phyloP scores from a whole-genome alignment of 768 basidiomycete species.

The Trichaptum fuscoviolaceum region DNA sequence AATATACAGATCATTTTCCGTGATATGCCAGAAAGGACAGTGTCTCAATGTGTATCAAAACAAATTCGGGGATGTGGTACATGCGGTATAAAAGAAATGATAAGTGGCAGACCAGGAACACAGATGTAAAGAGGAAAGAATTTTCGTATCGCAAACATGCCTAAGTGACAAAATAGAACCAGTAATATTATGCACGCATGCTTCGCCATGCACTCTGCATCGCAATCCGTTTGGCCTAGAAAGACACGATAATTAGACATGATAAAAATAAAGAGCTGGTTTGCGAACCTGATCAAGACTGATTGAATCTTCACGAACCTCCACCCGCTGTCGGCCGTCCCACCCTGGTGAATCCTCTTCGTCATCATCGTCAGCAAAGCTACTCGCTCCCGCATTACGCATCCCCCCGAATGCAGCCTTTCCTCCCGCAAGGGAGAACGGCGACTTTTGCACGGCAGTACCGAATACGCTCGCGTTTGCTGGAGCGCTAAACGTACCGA shows the following conservation, averaged over 20 bases:
- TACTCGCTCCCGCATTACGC: slow-evolving; percentile 33
- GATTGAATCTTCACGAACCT: slow-evolving; percentile 79
- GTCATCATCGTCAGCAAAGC: slow-evolving; percentile 60
- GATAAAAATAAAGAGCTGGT: slow-evolving; percentile 7
- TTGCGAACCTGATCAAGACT: slow-evolving; percentile 79
- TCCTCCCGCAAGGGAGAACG: slow-evolving; percentile 72
- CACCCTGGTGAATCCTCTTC: slow-evolving; percentile 64
- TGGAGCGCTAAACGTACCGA: slow-evolving; percentile 79
- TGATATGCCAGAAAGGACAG: background rate
- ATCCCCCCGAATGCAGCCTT: slow-evolving; percentile 85
- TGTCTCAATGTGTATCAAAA: background rate
- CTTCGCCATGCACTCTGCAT: slow-evolving; percentile 90
- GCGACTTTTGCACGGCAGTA: slow-evolving; percentile 76
- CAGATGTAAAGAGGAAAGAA: background rate
- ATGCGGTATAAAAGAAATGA: slow-evolving; percentile 1
- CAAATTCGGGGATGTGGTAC: background rate
- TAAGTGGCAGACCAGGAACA: background rate
- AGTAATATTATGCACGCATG: slow-evolving; percentile 38
- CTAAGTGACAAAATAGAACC: background rate
- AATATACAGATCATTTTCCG: slow-evolving; percentile 2
- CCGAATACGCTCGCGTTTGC: slow-evolving; percentile 74
- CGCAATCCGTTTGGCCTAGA: slow-evolving; percentile 74
- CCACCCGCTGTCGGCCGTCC: slow-evolving; percentile 61
- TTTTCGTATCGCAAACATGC: background rate
- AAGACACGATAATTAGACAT: slow-evolving; percentile 10